These are phyloP conservation scores for Daldinia sp. DNA, from an alignment of 2,329 filamentous ascomycete genomes.

Conservation along the genomic window DNA sequence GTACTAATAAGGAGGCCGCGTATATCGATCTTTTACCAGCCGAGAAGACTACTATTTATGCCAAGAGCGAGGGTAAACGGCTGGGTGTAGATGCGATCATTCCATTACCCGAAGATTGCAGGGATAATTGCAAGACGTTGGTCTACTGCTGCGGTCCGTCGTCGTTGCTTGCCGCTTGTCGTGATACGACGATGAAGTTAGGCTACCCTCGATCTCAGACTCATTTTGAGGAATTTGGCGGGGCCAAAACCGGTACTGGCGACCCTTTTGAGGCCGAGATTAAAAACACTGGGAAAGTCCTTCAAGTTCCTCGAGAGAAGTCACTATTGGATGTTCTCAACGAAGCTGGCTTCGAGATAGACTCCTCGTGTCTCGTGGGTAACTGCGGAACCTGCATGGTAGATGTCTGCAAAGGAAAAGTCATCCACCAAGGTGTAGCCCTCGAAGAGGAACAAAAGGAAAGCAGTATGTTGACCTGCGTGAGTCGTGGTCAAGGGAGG, in stretches of 20 bases:
- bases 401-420: slow-evolving; percentile 41
- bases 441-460: slow-evolving; percentile 45
- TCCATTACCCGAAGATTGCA: slow-evolving; percentile 34
- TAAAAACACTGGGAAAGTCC: slow-evolving; percentile 37
- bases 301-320: slow-evolving; percentile 43
- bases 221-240: slow-evolving; percentile 46
- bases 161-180: slow-evolving; percentile 39
- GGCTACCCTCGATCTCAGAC: slow-evolving; percentile 41
- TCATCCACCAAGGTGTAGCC: slow-evolving; percentile 43
- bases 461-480: slow-evolving; percentile 43
- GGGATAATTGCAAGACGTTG: slow-evolving; percentile 38
- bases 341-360: slow-evolving; percentile 47
- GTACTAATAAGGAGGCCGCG: slow-evolving; percentile 42
- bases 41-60: slow-evolving; percentile 39
- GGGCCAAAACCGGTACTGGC: slow-evolving; percentile 40
- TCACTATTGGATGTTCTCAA: slow-evolving; percentile 46
- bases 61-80: slow-evolving; percentile 40
- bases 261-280: slow-evolving; percentile 46
- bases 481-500: slow-evolving; percentile 45
- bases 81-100: slow-evolving; percentile 51
- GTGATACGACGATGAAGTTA: slow-evolving; percentile 27
- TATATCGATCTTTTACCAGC: slow-evolving; percentile 42
- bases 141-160: slow-evolving; percentile 47
- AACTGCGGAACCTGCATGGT: slow-evolving; percentile 48
- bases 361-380: slow-evolving; percentile 45